Percentiles rank a stretch among this genome's conserved stretches.
Conservation (phyloP, 768 basidiomycete species). For the Kondoa subrosea region DNA sequence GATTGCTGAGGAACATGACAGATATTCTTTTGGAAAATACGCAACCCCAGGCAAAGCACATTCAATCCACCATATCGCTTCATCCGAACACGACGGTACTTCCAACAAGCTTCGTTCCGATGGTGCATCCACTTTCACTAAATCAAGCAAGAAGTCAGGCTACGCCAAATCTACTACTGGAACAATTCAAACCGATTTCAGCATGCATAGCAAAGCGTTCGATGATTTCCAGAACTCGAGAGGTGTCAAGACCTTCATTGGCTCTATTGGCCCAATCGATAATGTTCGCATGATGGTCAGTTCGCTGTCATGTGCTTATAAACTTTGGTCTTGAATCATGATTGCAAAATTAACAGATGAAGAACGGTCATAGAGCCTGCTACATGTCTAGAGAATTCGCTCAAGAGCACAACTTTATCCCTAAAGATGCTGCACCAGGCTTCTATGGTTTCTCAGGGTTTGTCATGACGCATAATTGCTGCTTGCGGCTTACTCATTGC, state of each 20-base stretch:
- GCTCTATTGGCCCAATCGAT: constrained; percentile 74
- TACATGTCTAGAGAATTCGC: constrained; percentile 94
- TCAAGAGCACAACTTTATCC: constrained; percentile 67
- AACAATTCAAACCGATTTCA: constrained; percentile 25
- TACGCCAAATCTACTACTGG: constrained; percentile 19
- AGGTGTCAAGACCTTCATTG: constrained; percentile 80
- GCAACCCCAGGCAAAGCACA: constrained; percentile 19
- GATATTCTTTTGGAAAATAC: neutral
- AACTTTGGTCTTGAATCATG: neutral
- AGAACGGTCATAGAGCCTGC: constrained; percentile 76
- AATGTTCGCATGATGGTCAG: constrained; percentile 45
- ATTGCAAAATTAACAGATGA: constrained; percentile 56
- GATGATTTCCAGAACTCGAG: constrained; percentile 29
- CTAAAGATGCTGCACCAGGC: constrained; percentile 68
- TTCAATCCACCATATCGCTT: constrained; percentile 26
- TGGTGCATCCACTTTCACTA: constrained; percentile 24
- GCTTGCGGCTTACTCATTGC: neutral
- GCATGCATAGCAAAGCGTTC: constrained; percentile 21
- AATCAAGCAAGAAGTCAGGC: constrained; percentile 21
- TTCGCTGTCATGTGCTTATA: neutral
- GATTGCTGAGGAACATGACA: neutral
- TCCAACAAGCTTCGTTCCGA: neutral
- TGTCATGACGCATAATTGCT: constrained; percentile 7
- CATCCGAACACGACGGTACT: constrained; percentile 15
- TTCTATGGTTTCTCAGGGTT: constrained; percentile 77